These are phyloP conservation scores for Botrytis fragariae DNA, from an alignment of 2,329 filamentous ascomycete genomes.

Conservation along the genomic window DNA sequence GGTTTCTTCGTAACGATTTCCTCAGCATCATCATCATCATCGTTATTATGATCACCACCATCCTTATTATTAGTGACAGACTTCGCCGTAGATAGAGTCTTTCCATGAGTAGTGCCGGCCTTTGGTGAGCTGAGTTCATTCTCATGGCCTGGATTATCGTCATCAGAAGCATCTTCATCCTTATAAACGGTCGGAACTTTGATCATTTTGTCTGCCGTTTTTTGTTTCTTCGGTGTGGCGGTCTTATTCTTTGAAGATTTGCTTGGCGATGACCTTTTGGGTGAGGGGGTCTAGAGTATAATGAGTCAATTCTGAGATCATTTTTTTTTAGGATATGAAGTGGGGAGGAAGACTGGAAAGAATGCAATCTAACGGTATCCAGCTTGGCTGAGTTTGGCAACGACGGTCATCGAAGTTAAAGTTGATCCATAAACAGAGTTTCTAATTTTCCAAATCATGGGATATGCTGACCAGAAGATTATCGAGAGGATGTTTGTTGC, in stretches of 20 bases:
- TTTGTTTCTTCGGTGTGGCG: background rate
- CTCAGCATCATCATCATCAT: background rate
- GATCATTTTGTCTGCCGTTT: background rate
- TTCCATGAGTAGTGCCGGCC: background rate
- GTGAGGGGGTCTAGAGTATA: background rate
- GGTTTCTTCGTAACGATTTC: background rate
- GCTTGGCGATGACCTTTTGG: background rate
- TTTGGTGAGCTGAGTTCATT: background rate
- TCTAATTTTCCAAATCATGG: too few species aligned
- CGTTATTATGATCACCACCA: background rate
- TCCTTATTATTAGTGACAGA: background rate
- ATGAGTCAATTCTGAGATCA: background rate
- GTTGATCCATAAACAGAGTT: background rate
- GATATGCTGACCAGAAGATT: background rate
- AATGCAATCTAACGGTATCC: background rate
- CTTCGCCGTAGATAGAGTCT: background rate
- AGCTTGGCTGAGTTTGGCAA: background rate
- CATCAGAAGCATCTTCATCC: background rate
- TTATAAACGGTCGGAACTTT: background rate
- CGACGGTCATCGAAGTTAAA: background rate
- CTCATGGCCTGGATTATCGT: background rate
- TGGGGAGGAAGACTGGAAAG: background rate
- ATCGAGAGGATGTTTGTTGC: background rate
- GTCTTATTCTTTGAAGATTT: background rate
- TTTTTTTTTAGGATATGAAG: background rate